phyloP scores from a whole-genome alignment of 306 rosid species.

The Clitoria ternatea region DNA sequence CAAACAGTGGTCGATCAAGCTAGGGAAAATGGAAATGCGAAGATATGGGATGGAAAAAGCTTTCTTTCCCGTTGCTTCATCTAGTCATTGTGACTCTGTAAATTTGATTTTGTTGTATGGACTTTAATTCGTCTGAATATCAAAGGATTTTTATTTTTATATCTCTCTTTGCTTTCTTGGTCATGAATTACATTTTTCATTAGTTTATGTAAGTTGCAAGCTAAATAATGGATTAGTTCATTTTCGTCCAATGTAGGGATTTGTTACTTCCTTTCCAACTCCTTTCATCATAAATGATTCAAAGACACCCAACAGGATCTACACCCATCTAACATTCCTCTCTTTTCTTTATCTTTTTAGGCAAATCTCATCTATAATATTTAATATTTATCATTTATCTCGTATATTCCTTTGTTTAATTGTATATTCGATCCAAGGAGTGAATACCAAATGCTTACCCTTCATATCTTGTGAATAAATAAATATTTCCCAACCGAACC shows the following conservation, averaged over 20 bases:
- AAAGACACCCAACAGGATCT: too few species aligned
- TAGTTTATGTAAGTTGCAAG: constrained; percentile 14
- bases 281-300: too few species aligned
- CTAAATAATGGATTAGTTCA: constrained; percentile 5
- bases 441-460: too few species aligned
- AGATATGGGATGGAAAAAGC: constrained; percentile 34
- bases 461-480: too few species aligned
- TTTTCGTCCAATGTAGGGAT: not conserved
- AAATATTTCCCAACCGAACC: not conserved
- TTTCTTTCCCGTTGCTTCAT: constrained; percentile 26
- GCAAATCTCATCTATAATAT: too few species aligned
- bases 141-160: constrained; percentile 35
- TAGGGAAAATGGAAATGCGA: constrained; percentile 33
- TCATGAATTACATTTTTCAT: not conserved
- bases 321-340: too few species aligned
- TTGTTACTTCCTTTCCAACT: not conserved
- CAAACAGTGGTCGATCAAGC: constrained; percentile 45
- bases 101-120: constrained; percentile 48
- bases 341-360: too few species aligned
- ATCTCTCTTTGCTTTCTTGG: constrained; percentile 16
- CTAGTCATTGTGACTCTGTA: constrained; percentile 53
- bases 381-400: too few species aligned
- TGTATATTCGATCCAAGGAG: too few species aligned
- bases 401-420: too few species aligned
- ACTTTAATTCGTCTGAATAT: constrained; percentile 33